Evolutionary conservation across 129 eudicot species (phyloP).

Genomic region (Chrysanthemum makinoi): DNA sequence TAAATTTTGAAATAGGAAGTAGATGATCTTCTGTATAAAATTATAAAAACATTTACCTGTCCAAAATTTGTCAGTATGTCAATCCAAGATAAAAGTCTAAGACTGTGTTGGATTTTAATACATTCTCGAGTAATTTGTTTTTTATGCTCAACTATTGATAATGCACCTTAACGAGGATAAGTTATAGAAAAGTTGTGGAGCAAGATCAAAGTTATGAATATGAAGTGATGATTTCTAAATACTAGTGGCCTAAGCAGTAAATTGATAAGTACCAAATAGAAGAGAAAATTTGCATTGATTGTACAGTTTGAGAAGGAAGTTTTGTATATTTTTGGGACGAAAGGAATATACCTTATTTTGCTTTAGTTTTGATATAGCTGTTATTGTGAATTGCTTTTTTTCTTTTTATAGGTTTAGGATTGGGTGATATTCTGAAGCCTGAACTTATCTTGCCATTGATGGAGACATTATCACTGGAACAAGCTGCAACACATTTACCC

Average conservation of each 20-base stretch:
- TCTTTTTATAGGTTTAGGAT: slow-evolving; percentile 65
- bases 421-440: slow-evolving; percentile 91
- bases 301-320: background rate
- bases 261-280: background rate
- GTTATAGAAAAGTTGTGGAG: background rate
- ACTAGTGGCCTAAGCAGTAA: background rate
- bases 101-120: too few species aligned
- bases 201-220: background rate
- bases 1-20: background rate
- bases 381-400: background rate
- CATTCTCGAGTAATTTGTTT: too few species aligned
- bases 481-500: slow-evolving; percentile 74
- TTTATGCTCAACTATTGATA: background rate
- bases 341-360: background rate
- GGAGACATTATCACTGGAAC: slow-evolving; percentile 58
- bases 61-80: too few species aligned
- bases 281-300: slow-evolving; percentile 8
- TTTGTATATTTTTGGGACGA: background rate
- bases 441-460: slow-evolving; percentile 76
- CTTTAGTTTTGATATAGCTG: background rate
- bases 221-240: slow-evolving; percentile 7
- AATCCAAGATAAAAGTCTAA: too few species aligned
- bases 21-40: background rate
- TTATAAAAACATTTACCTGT: too few species aligned
- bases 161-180: background rate